Conservation (phyloP, 1,284 basidiomycete species). For the Porogramme epimiltina region DNA sequence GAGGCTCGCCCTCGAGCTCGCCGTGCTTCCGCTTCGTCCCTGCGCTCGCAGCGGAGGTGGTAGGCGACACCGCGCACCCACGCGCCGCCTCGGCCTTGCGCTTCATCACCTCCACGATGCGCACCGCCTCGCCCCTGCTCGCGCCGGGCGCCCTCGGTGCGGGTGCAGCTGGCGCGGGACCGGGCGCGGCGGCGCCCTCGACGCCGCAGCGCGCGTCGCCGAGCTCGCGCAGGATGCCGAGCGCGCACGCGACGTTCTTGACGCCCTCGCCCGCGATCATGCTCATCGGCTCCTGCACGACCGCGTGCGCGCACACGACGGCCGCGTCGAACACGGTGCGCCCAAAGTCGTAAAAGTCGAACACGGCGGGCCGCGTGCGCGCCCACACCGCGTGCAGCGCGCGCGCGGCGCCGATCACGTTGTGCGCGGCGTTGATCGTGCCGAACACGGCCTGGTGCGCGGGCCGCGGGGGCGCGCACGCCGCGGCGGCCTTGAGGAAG, state of each 20-base stretch:
- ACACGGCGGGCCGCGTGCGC: constrained; percentile 42
- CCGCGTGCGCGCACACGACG: constrained; percentile 60
- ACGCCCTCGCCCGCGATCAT: constrained; percentile 49
- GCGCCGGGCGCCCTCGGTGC: not conserved
- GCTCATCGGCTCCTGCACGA: constrained; percentile 50
- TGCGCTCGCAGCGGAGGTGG: constrained; percentile 13
- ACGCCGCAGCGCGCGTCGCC: constrained; percentile 25
- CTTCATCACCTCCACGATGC: constrained; percentile 50
- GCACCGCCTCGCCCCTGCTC: constrained; percentile 38
- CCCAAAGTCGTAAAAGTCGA: constrained; percentile 62
- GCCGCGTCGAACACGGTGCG: constrained; percentile 63
- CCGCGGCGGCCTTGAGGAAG: constrained; percentile 47
- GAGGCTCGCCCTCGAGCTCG: constrained; percentile 37
- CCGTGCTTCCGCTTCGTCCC: constrained; percentile 58
- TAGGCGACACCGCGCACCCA: constrained; percentile 21
- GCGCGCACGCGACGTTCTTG: constrained; percentile 49
- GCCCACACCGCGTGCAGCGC: constrained; percentile 44
- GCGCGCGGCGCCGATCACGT: constrained; percentile 52
- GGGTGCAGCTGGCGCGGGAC: too few relatives aligned
- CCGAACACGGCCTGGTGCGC: constrained; percentile 53
- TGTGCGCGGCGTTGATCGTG: constrained; percentile 61
- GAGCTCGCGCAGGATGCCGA: constrained; percentile 49
- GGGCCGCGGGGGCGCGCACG: constrained; percentile 24
- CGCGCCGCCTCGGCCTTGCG: constrained; percentile 44
- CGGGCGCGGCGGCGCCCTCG: constrained; percentile 25